These are phyloP conservation scores for Sugiyamaella floridensis DNA, from an alignment of 805 yeast genomes.

Conservation along the genomic window DNA sequence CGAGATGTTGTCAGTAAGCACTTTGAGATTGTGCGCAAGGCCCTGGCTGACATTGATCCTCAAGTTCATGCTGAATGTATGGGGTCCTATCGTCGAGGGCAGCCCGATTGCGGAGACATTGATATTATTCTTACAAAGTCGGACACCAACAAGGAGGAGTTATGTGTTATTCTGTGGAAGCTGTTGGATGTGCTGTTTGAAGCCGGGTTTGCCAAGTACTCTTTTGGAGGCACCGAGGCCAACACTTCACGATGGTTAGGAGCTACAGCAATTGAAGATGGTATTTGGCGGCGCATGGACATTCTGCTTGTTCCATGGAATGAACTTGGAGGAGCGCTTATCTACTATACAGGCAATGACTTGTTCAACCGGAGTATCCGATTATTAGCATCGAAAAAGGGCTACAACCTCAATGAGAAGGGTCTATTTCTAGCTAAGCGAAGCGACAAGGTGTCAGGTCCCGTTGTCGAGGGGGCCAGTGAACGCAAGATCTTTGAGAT, in stretches of 20 bases:
- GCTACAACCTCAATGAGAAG: slow-evolving; percentile 35
- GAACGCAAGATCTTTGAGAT: slow-evolving; percentile 42
- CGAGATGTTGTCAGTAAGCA: slow-evolving; percentile 41
- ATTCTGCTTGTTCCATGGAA: slow-evolving; percentile 42
- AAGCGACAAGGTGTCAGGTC: slow-evolving; percentile 12
- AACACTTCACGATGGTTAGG: slow-evolving; percentile 30
- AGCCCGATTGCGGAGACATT: slow-evolving; percentile 43
- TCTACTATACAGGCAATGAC: slow-evolving; percentile 52
- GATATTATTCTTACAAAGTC: slow-evolving; percentile 42
- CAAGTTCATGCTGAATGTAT: slow-evolving; percentile 34
- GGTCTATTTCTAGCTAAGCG: slow-evolving; percentile 34
- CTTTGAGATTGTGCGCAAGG: slow-evolving; percentile 28
- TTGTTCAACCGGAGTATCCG: slow-evolving; percentile 44
- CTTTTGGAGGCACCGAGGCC: slow-evolving; percentile 23
- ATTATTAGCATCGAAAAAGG: slow-evolving; percentile 36
- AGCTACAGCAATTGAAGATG: slow-evolving; percentile 25
- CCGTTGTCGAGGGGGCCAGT: slow-evolving; percentile 37
- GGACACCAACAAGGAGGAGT: slow-evolving; percentile 24
- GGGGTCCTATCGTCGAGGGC: slow-evolving; percentile 50
- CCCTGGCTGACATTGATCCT: slow-evolving; percentile 31
- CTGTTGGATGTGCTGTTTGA: slow-evolving; percentile 25
- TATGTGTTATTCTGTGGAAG: slow-evolving; percentile 19
- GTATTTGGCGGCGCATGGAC: slow-evolving; percentile 47
- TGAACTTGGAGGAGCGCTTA: slow-evolving; percentile 41
- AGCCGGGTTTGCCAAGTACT: slow-evolving; percentile 33